phyloP scores from a whole-genome alignment of 495 filamentous ascomycete genomes.

The Xylaria longipes region DNA sequence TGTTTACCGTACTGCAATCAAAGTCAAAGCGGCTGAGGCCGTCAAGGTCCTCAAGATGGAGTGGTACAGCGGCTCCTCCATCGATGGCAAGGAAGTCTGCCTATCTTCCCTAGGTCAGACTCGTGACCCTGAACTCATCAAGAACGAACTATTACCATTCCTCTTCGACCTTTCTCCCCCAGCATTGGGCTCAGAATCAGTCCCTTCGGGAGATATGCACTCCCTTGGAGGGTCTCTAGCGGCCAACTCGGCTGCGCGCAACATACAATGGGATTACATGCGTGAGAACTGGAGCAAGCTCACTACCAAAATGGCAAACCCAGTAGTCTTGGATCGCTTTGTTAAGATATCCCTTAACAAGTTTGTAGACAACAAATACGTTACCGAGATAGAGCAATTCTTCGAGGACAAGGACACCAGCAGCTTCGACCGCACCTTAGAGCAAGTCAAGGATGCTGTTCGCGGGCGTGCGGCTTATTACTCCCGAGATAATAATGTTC shows the following conservation, averaged over 20 bases:
- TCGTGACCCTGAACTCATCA: constrained; percentile 69
- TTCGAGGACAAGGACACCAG: constrained; percentile 82
- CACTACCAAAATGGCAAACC: constrained; percentile 72
- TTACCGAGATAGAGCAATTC: constrained; percentile 80
- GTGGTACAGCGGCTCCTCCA: constrained; percentile 77
- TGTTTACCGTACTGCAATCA: constrained; percentile 80
- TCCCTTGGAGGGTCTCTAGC: constrained; percentile 74
- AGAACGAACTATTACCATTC: constrained; percentile 76
- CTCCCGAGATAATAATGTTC: constrained; percentile 68
- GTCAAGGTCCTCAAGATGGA: constrained; percentile 76
- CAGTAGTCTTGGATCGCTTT: constrained; percentile 87
- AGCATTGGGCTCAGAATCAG: constrained; percentile 46
- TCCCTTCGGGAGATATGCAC: constrained; percentile 78
- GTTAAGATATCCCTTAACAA: constrained; percentile 75
- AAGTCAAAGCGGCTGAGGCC: constrained; percentile 69
- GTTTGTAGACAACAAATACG: constrained; percentile 72
- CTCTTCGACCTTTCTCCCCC: constrained; percentile 77
- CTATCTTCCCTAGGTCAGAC: constrained; percentile 78
- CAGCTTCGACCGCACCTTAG: constrained; percentile 78
- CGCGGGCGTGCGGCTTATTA: constrained; percentile 78
- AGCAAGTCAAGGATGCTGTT: constrained; percentile 81
- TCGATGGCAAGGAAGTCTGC: constrained; percentile 89
- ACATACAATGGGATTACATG: constrained; percentile 81
- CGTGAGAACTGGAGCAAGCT: constrained; percentile 78
- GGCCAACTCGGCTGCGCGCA: constrained; percentile 70